Evolutionary conservation across 805 yeast genomes (phyloP).

Genomic region (Metschnikowia matae): DNA sequence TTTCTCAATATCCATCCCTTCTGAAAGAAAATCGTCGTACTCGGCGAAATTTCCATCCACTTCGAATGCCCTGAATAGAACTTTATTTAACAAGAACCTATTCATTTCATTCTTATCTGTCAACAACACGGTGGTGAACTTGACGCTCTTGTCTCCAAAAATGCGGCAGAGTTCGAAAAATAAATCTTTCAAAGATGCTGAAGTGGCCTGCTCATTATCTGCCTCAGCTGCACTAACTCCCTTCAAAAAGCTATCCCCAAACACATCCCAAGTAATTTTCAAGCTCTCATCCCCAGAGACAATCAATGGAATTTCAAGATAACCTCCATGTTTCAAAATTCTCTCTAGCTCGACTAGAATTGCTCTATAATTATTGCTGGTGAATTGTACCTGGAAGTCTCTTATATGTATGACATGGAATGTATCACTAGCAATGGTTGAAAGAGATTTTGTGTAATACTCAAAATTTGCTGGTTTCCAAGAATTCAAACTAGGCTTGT

Average conservation of each 20-base stretch:
- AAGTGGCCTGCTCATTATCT: not conserved
- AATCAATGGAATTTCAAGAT: slow-evolving; percentile 28
- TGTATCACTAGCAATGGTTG: slow-evolving; percentile 24
- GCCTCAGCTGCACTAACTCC: not conserved
- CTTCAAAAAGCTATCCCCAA: not conserved
- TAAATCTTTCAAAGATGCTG: slow-evolving; percentile 7
- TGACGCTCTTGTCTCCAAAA: slow-evolving; percentile 35
- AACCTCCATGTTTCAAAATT: slow-evolving; percentile 34
- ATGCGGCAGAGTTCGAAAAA: slow-evolving; percentile 21
- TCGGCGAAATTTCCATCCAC: slow-evolving; percentile 29
- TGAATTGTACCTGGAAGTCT: slow-evolving; percentile 33
- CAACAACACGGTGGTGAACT: slow-evolving; percentile 27
- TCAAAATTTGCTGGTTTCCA: slow-evolving; percentile 17
- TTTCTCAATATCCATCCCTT: slow-evolving; percentile 12
- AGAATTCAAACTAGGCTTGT: not conserved
- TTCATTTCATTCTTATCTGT: slow-evolving; percentile 29
- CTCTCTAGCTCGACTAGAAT: slow-evolving; percentile 32
- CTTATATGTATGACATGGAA: slow-evolving; percentile 37
- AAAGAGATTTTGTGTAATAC: slow-evolving; percentile 18
- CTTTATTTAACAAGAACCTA: slow-evolving; percentile 25
- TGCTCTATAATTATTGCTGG: slow-evolving; percentile 22
- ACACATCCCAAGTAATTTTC: slow-evolving; percentile 1
- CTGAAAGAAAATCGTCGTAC: slow-evolving; percentile 20
- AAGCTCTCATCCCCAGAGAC: slow-evolving; percentile 7
- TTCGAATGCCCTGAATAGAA: slow-evolving; percentile 26